phyloP scores from a whole-genome alignment of 2,329 filamentous ascomycete species.

The Parascedosporium putredinis region DNA sequence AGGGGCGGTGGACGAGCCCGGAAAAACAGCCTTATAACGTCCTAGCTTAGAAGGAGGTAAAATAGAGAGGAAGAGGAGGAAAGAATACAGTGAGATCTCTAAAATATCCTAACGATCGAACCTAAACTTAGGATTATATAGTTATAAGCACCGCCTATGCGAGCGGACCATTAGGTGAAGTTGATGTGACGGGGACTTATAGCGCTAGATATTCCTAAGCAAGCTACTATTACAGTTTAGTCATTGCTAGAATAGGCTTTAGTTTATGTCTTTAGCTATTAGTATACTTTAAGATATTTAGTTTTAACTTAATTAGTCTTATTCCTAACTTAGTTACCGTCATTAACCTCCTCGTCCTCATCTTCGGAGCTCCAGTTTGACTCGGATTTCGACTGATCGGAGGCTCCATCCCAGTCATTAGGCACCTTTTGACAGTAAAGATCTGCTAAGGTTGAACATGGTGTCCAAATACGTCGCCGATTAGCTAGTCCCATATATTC shows the following conservation, averaged over 20 bases:
- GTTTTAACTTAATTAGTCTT: not conserved
- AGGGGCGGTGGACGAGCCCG: not conserved
- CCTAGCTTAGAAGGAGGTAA: not conserved
- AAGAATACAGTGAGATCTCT: not conserved
- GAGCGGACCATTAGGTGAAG: not conserved
- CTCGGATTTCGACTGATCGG: not conserved
- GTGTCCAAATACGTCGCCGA: not conserved
- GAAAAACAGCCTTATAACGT: not conserved
- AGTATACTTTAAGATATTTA: not conserved
- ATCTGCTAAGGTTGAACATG: not conserved
- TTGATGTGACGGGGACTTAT: not conserved
- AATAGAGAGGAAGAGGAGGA: not conserved
- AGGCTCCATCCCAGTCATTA: not conserved
- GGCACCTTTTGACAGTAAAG: not conserved
- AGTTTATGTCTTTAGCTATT: not conserved
- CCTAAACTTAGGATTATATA: not conserved
- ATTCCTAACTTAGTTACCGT: not conserved
- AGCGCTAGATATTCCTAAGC: not conserved
- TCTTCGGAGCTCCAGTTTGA: not conserved
- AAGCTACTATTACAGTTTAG: not conserved
- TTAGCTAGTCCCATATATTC: not conserved
- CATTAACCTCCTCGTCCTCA: not conserved
- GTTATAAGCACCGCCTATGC: not conserved
- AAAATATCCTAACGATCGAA: not conserved
- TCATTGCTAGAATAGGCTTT: not conserved